Base-by-base conservation (phyloP, 352 stramenopile genomes). In the Phytophthora rubi region DNA sequence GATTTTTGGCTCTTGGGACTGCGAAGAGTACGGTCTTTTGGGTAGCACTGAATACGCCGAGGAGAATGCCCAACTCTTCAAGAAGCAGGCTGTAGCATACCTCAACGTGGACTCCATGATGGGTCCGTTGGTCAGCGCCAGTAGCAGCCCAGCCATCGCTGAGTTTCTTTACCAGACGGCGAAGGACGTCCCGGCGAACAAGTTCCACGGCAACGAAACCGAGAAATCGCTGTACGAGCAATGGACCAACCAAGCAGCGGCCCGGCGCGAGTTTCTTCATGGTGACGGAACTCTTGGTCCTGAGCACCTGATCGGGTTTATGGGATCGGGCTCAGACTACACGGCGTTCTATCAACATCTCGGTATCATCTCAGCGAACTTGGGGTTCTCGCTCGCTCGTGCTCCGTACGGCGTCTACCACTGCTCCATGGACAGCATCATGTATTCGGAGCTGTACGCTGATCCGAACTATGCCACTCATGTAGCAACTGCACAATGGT, bases 41-140 rank as follows among this genome's bases (percentile, higher is more conserved):
- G 92, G 92, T 10, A 94, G 82, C 28, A 97, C 92, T 4, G 92
- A 92, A 49, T 97, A 86, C 65, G 90, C 78, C 0, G 90, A 98
- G 62, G 79, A 92, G 42, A 75, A 93, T 56, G 76, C 73, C 5
- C 49, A 81, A 5, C 59, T 70, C 30, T 75, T 94, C 35, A 77
- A 87, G 15, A 60, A 82, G 62, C 71, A 94, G 9, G 84, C 85
- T 0, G 77, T 91, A 0, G 83, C 81, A 2, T 98, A 97, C 57
- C 74, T 98, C 48, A 98, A 98, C 69, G 88, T 96, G 2, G 92
- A 97, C 59, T 80, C 71, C 12, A 83, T 93, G n/a, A 81, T 81
- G 10, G 92, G 90, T 12, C 65, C 81, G 18, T 55, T 77, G n/a
- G 76, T 97, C 12, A 68, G 76, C 6, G 88, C 86, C 6, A 75